A percentile compares a stretch with the other conserved stretches of the same genome.
Conservation (phyloP, 106 monocot genomes). For the Cymbidium sinense region DNA sequence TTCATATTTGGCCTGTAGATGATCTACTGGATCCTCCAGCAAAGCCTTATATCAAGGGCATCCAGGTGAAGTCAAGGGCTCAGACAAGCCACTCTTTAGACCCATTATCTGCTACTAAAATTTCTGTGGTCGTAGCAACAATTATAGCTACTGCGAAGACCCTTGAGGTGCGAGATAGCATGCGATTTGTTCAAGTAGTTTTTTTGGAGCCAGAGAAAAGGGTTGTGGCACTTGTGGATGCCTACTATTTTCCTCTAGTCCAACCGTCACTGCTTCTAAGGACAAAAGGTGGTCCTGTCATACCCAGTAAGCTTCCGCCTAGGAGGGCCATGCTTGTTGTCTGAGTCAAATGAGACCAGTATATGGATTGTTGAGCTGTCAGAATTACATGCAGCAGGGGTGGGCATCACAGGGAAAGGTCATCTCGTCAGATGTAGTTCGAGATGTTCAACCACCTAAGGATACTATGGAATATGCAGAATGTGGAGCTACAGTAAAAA, state of each 20-base stretch:
- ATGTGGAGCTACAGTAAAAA: slow-evolving; percentile 84
- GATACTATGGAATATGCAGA: slow-evolving; percentile 93
- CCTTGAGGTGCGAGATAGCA: slow-evolving; percentile 86
- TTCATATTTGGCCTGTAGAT: too few species aligned
- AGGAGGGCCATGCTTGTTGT: too few species aligned
- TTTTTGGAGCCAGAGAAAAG: slow-evolving; percentile 74
- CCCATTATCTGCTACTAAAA: too few species aligned
- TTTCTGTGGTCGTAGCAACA: slow-evolving; percentile 85
- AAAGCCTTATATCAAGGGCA: too few species aligned
- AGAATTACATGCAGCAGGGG: slow-evolving; percentile 91
- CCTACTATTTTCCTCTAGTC: slow-evolving; percentile 89
- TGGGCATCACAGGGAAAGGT: slow-evolving; percentile 88
- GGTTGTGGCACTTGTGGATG: slow-evolving; percentile 88
- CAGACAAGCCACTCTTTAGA: too few species aligned
- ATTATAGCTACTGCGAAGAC: slow-evolving; percentile 81
- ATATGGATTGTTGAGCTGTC: too few species aligned
- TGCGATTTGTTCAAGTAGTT: slow-evolving; percentile 85
- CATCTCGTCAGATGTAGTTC: slow-evolving; percentile 61
- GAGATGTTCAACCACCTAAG: slow-evolving; percentile 91
- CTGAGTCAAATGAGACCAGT: too few species aligned
- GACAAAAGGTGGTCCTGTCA: too few species aligned
- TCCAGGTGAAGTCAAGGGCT: slow-evolving; percentile 12
- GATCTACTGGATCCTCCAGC: too few species aligned
- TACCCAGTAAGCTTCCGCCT: too few species aligned
- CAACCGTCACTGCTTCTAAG: slow-evolving; percentile 78